Evolutionary conservation across 108 stramenopile species (phyloP), one percentile per base, ranked within the genome.

Genomic region (Pinguiococcus pyrenoidosus): DNA sequence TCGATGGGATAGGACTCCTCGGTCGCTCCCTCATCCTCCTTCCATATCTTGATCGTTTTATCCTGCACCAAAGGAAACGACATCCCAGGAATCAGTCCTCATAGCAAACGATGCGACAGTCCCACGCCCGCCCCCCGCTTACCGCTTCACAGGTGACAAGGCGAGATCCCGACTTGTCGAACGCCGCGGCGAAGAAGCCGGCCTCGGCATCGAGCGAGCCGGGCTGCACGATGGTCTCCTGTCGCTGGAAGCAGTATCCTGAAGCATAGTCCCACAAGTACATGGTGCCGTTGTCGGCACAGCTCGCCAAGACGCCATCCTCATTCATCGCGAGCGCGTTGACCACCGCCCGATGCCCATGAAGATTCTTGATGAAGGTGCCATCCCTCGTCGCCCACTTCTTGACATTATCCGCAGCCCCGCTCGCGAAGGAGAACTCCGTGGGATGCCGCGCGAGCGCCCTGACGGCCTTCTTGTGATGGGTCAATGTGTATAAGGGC

Each of bases 31-130:
- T 78, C 72, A 46, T 95, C 90, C 59, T 89, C 84, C 51, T 87
- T 89, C 91, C 92, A 99, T 43, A 99, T 92, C 66, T 97, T 97
- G 59, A 99, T 79, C 1, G 87, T 85, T 72, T 99, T 99, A 67
- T 99, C 98, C n/a, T n/a, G n/a, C n/a, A n/a, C n/a, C n/a, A n/a
- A n/a, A n/a, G n/a, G n/a, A n/a, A n/a, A 4, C n/a, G n/a, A n/a
- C n/a, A n/a, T n/a, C n/a, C n/a, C n/a, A n/a, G n/a, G n/a, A n/a
- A n/a, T n/a, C n/a, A n/a, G n/a, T n/a, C n/a, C n/a, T n/a, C n/a
- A n/a, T n/a, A n/a, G n/a, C n/a, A n/a, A n/a, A n/a, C n/a, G n/a
- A n/a, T n/a, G n/a, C n/a, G n/a, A n/a, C n/a, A n/a, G n/a, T n/a
- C n/a, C n/a, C n/a, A n/a, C n/a, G n/a, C n/a, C n/a, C n/a, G n/a